These are phyloP conservation scores for Trypanosoma congolense DNA, from an alignment of 208 protist species.

Conservation along the genomic window DNA sequence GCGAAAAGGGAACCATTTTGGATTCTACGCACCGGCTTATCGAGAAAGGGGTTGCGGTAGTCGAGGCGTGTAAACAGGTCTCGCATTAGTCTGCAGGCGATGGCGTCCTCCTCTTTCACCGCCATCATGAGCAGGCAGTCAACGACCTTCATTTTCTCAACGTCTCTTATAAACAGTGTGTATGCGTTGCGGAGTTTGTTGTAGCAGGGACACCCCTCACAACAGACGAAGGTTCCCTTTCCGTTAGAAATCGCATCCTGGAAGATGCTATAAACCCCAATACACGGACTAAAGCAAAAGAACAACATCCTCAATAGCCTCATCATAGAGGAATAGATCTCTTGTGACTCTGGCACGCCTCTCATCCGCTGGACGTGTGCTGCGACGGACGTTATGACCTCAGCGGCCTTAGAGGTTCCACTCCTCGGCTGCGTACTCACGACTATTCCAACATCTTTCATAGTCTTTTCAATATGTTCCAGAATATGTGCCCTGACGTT, in stretches of 20 bases:
- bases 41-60: slow-evolving; percentile 45
- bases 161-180: slow-evolving; percentile 62
- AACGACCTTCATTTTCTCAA: slow-evolving; percentile 76
- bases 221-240: slow-evolving; percentile 69
- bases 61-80: slow-evolving; percentile 53
- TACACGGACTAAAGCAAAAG: slow-evolving; percentile 43
- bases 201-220: slow-evolving; percentile 64
- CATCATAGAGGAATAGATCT: slow-evolving; percentile 46
- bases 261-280: slow-evolving; percentile 27
- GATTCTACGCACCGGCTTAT: slow-evolving; percentile 45
- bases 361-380: slow-evolving; percentile 34
- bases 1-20: slow-evolving; percentile 72
- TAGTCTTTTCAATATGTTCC: slow-evolving; percentile 39
- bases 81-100: slow-evolving; percentile 36
- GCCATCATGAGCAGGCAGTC: slow-evolving; percentile 73
- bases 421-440: slow-evolving; percentile 28
- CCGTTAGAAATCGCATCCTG: slow-evolving; percentile 21
- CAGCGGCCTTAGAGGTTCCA: slow-evolving; percentile 21
- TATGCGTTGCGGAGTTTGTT: slow-evolving; percentile 39
- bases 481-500: slow-evolving; percentile 33
- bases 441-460: slow-evolving; percentile 39
- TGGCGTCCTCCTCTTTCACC: slow-evolving; percentile 44
- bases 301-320: slow-evolving; percentile 57
- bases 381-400: slow-evolving; percentile 29
- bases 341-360: slow-evolving; percentile 31